A percentile compares a stretch with the other conserved stretches of the same genome.
These are phyloP conservation scores for Lyophyllum atratum DNA, from an alignment of 768 basidiomycete genomes.

Conservation along the genomic window DNA sequence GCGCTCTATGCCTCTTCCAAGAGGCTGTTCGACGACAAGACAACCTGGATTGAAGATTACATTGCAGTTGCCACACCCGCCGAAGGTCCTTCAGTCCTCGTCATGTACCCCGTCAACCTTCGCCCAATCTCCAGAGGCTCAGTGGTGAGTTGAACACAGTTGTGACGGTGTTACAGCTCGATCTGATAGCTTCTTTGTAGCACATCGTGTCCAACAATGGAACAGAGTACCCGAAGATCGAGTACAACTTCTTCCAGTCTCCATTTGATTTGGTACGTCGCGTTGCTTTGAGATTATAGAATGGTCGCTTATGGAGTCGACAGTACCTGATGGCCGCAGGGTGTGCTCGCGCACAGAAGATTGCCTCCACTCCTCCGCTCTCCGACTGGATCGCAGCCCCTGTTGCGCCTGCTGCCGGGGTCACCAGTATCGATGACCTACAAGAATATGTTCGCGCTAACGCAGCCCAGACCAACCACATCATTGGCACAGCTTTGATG, in stretches of 20 bases:
- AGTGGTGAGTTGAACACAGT: neutral
- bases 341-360: neutral
- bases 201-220: neutral
- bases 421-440: too few species aligned
- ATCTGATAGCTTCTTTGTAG: neutral
- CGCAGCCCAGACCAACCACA: neutral
- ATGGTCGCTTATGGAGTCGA: neutral
- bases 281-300: neutral
- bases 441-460: neutral
- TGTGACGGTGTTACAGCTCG: neutral
- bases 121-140: neutral
- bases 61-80: neutral
- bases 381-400: neutral
- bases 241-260: too few species aligned
- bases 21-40: neutral
- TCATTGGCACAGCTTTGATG: neutral
- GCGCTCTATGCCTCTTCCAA: neutral
- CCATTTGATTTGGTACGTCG: neutral
- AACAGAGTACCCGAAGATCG: too few species aligned
- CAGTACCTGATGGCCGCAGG: neutral
- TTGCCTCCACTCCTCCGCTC: neutral
- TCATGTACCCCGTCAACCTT: constrained; percentile 1
- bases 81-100: neutral
- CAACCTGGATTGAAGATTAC: constrained; percentile 1
- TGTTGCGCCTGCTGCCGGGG: neutral